Conservation (phyloP, 2,329 filamentous ascomycete genomes). For the Stromatinia cepivora region DNA sequence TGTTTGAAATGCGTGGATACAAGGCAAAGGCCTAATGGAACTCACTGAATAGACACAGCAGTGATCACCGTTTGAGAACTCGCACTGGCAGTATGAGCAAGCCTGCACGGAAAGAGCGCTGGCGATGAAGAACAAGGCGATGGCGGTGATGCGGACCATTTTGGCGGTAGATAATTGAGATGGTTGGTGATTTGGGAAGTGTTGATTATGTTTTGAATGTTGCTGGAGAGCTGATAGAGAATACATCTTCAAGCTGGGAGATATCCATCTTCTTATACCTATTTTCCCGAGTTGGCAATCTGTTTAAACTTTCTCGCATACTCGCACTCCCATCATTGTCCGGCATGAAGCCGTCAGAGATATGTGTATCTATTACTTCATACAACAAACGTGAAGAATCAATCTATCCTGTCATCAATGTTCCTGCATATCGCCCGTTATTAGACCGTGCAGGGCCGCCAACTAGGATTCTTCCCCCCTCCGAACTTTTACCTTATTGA, state of each 20-base stretch:
- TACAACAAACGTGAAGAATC: background rate
- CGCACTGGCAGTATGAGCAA: slow-evolving; percentile 8
- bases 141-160: slow-evolving; percentile 5
- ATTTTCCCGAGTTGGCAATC: background rate
- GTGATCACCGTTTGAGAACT: background rate
- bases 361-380: background rate
- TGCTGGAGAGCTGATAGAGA: background rate
- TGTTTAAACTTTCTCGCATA: background rate
- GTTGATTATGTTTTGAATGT: background rate
- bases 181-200: background rate
- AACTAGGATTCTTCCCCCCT: background rate
- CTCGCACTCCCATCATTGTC: background rate
- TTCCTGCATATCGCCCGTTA: background rate
- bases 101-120: slow-evolving; percentile 11
- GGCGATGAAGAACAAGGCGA: background rate
- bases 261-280: background rate
- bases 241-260: background rate
- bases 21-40: background rate
- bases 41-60: slow-evolving; percentile 9
- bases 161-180: background rate
- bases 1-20: background rate
- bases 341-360: background rate
- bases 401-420: background rate
- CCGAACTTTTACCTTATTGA: background rate
- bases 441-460: background rate